phyloP scores from a whole-genome alignment of 768 basidiomycete species.

The Leccinum barrowsii region DNA sequence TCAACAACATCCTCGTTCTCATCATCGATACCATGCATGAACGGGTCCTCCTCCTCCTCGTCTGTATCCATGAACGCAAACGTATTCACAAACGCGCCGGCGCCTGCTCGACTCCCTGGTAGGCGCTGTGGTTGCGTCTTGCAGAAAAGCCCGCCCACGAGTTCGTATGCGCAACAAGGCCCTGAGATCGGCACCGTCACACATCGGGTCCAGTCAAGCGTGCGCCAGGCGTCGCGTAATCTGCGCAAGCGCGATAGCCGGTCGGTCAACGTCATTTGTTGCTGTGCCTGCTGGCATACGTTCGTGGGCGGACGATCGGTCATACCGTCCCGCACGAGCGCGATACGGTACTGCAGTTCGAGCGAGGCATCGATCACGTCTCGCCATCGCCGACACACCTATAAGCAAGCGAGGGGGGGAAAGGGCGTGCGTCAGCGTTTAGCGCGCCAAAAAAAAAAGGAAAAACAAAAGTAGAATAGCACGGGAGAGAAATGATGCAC shows the following conservation, averaged over 20 bases:
- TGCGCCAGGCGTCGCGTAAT: conserved; percentile 36
- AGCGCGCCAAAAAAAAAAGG: not conserved
- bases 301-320: conserved; percentile 2
- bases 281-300: not conserved
- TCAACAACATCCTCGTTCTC: not conserved
- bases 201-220: conserved; percentile 25
- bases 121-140: conserved; percentile 30
- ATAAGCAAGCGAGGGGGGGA: not conserved
- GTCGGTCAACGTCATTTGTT: conserved; percentile 9
- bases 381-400: conserved; percentile 23
- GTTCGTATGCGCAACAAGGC: conserved; percentile 51
- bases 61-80: not conserved
- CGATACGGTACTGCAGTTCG: conserved; percentile 38
- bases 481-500: no score
- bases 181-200: conserved; percentile 32
- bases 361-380: conserved; percentile 23
- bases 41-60: not conserved
- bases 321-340: conserved; percentile 40
- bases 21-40: not conserved
- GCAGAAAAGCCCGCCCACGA: conserved; percentile 58
- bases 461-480: not conserved
- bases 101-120: not conserved
- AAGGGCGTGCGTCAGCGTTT: not conserved
- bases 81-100: not conserved
- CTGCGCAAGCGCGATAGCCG: conserved; percentile 33